Conservation (phyloP, 2,329 filamentous ascomycete species). For the Mycocentrospora acerina region DNA sequence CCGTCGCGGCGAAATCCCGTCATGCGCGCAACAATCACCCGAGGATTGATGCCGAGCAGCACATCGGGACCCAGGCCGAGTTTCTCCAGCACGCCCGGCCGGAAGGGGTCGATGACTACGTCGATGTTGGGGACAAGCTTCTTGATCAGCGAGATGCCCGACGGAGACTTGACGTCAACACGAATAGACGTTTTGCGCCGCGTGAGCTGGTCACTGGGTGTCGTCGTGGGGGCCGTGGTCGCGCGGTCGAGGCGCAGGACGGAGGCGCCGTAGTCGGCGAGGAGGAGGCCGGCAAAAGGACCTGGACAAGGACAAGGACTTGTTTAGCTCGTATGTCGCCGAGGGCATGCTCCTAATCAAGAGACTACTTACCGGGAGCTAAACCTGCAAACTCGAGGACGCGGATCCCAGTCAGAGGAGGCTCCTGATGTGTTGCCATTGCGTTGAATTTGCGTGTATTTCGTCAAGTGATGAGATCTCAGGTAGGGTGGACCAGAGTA, state of each 20-base stretch:
- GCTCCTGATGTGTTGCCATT: slow-evolving; percentile 39
- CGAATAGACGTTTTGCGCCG: slow-evolving; percentile 79
- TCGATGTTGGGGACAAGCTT: slow-evolving; percentile 66
- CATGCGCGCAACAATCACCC: slow-evolving; percentile 80
- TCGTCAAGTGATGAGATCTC: not conserved
- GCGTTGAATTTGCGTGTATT: not conserved
- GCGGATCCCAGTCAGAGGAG: slow-evolving; percentile 58
- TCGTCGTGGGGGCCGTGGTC: slow-evolving; percentile 48
- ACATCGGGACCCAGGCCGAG: slow-evolving; percentile 73
- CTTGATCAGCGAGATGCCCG: slow-evolving; percentile 67
- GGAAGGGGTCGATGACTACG: slow-evolving; percentile 89
- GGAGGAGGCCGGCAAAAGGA: slow-evolving; percentile 79
- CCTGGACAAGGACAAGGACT: no score
- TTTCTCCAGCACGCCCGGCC: slow-evolving; percentile 85
- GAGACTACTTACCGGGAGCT: slow-evolving; percentile 57
- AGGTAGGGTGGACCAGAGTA: slow-evolving; percentile 3
- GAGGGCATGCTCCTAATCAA: no score
- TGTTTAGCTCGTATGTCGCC: no score
- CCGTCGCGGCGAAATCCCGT: slow-evolving; percentile 89
- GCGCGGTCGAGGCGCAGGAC: slow-evolving; percentile 82
- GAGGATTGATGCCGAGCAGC: slow-evolving; percentile 67
- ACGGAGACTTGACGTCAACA: slow-evolving; percentile 71
- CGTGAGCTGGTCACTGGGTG: slow-evolving; percentile 71
- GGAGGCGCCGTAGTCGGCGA: slow-evolving; percentile 82
- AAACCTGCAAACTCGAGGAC: slow-evolving; percentile 68